These are phyloP conservation scores for Parathielavia hyrcaniae DNA, from an alignment of 495 filamentous ascomycete species.

Conservation along the genomic window DNA sequence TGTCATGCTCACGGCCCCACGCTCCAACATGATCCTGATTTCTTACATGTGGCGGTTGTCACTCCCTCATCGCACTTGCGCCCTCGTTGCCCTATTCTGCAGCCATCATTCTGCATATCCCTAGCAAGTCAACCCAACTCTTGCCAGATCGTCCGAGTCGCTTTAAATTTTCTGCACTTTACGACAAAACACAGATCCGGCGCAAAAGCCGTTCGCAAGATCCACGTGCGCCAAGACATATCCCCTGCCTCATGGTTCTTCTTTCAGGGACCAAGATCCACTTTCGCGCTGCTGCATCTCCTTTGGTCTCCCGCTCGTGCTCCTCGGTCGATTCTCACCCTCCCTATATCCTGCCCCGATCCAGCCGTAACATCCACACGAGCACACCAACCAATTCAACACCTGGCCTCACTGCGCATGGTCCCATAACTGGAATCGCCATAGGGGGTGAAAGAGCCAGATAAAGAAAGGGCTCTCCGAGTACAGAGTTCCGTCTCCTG, in stretches of 20 bases:
- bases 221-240: constrained; percentile 1
- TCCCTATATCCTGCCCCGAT: background rate
- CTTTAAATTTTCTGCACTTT: background rate
- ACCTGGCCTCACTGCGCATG: background rate
- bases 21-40: background rate
- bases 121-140: background rate
- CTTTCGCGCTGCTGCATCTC: constrained; percentile 5
- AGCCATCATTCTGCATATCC: background rate
- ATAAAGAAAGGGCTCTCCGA: background rate
- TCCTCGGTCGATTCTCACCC: background rate
- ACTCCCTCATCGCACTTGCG: background rate
- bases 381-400: background rate
- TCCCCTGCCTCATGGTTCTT: background rate
- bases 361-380: background rate
- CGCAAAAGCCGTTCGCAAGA: background rate
- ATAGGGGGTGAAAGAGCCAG: background rate
- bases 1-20: constrained; percentile 1
- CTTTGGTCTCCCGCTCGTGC: background rate
- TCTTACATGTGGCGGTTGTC: background rate
- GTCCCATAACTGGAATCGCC: background rate
- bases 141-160: background rate
- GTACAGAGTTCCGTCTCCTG: background rate
- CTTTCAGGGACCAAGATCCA: constrained; percentile 4
- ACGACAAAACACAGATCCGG: background rate
- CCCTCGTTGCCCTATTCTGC: background rate